These are phyloP conservation scores for Enterocytospora artemiae DNA, from an alignment of 371 early-diverging fungal species.

Conservation along the genomic window DNA sequence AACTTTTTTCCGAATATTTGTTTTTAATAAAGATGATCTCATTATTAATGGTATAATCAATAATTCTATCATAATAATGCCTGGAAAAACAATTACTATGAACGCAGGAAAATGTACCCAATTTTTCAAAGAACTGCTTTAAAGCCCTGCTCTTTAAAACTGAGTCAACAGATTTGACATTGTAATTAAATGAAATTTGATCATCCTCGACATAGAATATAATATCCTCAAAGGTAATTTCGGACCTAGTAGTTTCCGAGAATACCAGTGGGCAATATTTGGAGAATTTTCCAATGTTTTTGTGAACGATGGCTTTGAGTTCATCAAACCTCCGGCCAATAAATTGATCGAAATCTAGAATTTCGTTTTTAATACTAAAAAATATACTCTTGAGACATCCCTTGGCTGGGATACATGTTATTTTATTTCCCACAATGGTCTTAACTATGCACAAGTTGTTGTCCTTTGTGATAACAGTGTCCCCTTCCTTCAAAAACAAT, in stretches of 20 bases:
- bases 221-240: slow-evolving; percentile 4
- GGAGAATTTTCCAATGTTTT: background rate
- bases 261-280: too few species aligned
- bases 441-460: slow-evolving; percentile 14
- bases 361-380: slow-evolving; percentile 1
- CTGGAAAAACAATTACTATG: slow-evolving; percentile 28
- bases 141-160: slow-evolving; percentile 8
- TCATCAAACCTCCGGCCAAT: background rate
- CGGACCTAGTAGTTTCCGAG: too few species aligned
- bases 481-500: slow-evolving; percentile 19
- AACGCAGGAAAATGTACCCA: slow-evolving; percentile 2
- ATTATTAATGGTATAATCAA: slow-evolving; percentile 3
- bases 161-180: slow-evolving; percentile 14
- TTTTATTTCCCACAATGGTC: background rate
- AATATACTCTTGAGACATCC: background rate
- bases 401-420: background rate
- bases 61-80: slow-evolving; percentile 36
- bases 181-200: slow-evolving; percentile 21
- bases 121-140: background rate
- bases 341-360: background rate
- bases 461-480: slow-evolving; percentile 11
- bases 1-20: slow-evolving; percentile 22
- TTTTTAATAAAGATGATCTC: slow-evolving; percentile 31
- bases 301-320: slow-evolving; percentile 2
- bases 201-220: slow-evolving; percentile 22